A percentile compares a stretch with the other conserved stretches of the same genome.
phyloP scores from a whole-genome alignment of 805 yeast genomes.

The Cyberlindnera galapagoensis region DNA sequence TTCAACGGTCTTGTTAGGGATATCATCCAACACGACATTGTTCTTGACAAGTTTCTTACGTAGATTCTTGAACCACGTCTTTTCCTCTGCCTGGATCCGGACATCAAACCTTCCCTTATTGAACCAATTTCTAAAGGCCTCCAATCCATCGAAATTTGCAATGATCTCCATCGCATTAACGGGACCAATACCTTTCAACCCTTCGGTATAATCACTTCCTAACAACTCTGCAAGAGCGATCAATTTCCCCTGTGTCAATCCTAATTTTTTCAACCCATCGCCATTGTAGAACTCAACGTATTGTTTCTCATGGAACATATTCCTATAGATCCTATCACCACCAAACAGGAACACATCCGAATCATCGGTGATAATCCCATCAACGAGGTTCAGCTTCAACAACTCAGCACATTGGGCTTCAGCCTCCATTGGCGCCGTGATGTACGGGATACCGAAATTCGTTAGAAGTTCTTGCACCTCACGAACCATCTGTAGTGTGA shows the following conservation, averaged over 20 bases:
- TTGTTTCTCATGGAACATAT: conserved; percentile 90
- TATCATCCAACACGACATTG: conserved; percentile 54
- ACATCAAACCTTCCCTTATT: conserved; percentile 34
- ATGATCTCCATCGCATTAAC: conserved; percentile 85
- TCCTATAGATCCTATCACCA: conserved; percentile 75
- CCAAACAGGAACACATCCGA: conserved; percentile 96
- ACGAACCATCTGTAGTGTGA: conserved; percentile 73
- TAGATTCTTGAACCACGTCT: conserved; percentile 50
- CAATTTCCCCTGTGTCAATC: conserved; percentile 54
- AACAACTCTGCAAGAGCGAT: conserved; percentile 77
- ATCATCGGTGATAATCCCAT: conserved; percentile 95
- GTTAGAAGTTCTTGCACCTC: conserved; percentile 87
- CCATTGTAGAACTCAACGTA: conserved; percentile 80
- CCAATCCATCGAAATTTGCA: conserved; percentile 65
- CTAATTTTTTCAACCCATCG: conserved; percentile 57
- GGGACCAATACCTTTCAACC: conserved; percentile 90
- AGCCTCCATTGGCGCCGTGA: conserved; percentile 98
- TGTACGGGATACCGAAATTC: conserved; percentile 88
- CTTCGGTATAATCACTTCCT: conserved; percentile 95
- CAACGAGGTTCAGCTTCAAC: conserved; percentile 63
- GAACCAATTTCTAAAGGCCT: conserved; percentile 34
- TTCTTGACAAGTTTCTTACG: conserved; percentile 46
- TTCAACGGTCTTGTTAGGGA: conserved; percentile 63
- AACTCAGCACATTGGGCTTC: conserved; percentile 97
- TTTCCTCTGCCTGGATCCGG: conserved; percentile 33